A percentile compares a stretch with the other conserved stretches of the same genome.
These are phyloP conservation scores for Fraxinus angustifolia DNA, from an alignment of 305 asterid genomes.

Conservation along the genomic window DNA sequence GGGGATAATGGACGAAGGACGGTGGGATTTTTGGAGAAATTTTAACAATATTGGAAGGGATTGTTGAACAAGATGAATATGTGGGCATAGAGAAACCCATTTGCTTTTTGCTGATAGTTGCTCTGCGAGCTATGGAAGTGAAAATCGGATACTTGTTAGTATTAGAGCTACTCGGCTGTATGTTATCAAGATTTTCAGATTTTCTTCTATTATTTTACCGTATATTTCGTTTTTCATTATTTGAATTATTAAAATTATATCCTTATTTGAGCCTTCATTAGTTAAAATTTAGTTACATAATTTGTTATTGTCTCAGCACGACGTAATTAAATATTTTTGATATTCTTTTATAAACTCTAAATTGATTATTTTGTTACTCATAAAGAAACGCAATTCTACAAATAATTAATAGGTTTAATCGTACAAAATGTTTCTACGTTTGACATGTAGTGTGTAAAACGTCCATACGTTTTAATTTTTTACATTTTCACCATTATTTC, in stretches of 20 bases:
- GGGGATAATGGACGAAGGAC: constrained; percentile 20
- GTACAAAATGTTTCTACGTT: too few species aligned
- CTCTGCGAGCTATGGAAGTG: background rate
- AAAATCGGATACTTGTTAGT: background rate
- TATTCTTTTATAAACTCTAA: too few species aligned
- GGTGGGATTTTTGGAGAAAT: constrained; percentile 15
- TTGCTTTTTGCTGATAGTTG: background rate
- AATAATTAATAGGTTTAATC: too few species aligned
- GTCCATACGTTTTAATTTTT: too few species aligned
- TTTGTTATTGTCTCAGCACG: too few species aligned
- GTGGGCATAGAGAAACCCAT: constrained; percentile 42
- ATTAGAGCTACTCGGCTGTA: background rate
- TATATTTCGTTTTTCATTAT: background rate
- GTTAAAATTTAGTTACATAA: too few species aligned
- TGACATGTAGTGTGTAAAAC: too few species aligned
- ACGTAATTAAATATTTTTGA: too few species aligned
- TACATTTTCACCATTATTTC: too few species aligned
- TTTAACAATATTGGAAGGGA: constrained; percentile 23
- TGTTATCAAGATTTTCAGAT: background rate
- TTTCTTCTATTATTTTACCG: background rate
- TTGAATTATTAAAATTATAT: background rate
- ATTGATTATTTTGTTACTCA: too few species aligned
- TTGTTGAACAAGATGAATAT: constrained; percentile 29
- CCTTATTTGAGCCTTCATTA: too few species aligned
- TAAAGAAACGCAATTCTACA: too few species aligned